A percentile compares a stretch with the other conserved stretches of the same genome.
Evolutionary conservation across 2,329 filamentous ascomycete species (phyloP).

Genomic region (Lasiodiplodia hormozganensis): DNA sequence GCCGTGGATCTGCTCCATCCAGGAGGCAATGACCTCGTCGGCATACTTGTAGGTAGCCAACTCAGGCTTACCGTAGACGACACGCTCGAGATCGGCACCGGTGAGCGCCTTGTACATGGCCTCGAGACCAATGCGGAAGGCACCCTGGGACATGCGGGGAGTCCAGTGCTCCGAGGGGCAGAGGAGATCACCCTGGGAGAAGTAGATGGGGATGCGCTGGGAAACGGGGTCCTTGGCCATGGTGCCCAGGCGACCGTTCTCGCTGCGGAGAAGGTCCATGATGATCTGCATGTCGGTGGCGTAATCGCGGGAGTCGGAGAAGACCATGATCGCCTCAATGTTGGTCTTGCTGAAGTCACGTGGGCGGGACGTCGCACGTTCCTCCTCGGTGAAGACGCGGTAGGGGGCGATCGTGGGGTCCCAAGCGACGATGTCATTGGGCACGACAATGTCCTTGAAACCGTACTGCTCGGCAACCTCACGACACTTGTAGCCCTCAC

Average conservation of each 20-base stretch:
- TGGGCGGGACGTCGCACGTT: slow-evolving; percentile 70
- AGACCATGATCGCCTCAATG: slow-evolving; percentile 77
- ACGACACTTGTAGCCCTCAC: slow-evolving; percentile 76
- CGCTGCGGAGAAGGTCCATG: slow-evolving; percentile 72
- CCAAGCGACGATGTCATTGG: slow-evolving; percentile 76
- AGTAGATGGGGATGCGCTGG: slow-evolving; percentile 76
- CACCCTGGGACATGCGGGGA: slow-evolving; percentile 74
- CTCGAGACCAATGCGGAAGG: slow-evolving; percentile 77
- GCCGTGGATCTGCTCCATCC: slow-evolving; percentile 79
- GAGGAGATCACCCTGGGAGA: slow-evolving; percentile 69
- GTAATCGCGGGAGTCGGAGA: slow-evolving; percentile 77
- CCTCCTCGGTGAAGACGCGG: slow-evolving; percentile 70
- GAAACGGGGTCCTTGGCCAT: slow-evolving; percentile 69
- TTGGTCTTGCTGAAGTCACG: slow-evolving; percentile 75
- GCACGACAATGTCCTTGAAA: slow-evolving; percentile 75
- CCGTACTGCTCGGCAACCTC: slow-evolving; percentile 76
- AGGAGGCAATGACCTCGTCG: slow-evolving; percentile 73
- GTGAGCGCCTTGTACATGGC: slow-evolving; percentile 76
- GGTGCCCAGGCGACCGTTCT: slow-evolving; percentile 71
- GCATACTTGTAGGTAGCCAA: slow-evolving; percentile 80
- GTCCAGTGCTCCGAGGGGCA: slow-evolving; percentile 66
- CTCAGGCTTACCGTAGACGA: slow-evolving; percentile 79
- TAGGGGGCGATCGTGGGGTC: slow-evolving; percentile 73
- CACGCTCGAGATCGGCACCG: slow-evolving; percentile 74
- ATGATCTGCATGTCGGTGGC: slow-evolving; percentile 79